Evolutionary conservation across 1,284 basidiomycete species (phyloP).

Genomic region (Cutaneotrichosporon cavernicola): DNA sequence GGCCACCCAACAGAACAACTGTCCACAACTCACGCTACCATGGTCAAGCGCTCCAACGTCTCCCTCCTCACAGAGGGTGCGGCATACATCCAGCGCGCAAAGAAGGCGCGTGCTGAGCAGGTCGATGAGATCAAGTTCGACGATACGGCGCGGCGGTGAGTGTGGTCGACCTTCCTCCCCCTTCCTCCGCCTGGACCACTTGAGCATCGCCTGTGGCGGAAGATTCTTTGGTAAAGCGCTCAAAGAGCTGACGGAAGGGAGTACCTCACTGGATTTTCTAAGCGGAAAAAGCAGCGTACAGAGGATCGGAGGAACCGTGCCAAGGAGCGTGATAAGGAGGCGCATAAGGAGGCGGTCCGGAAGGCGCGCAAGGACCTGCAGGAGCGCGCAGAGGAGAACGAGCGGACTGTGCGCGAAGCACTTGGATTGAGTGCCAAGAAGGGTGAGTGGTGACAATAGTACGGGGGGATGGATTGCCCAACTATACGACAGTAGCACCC

Average conservation of each 20-base stretch:
- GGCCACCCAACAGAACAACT: neutral
- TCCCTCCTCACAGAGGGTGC: slow-evolving; percentile 53
- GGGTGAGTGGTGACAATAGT: slow-evolving; percentile 18
- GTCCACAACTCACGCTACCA: slow-evolving; percentile 4
- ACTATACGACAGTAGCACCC: neutral
- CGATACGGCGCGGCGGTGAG: slow-evolving; percentile 50
- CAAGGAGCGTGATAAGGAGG: slow-evolving; percentile 49
- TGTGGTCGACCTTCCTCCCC: slow-evolving; percentile 1
- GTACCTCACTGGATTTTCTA: slow-evolving; percentile 53
- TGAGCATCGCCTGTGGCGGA: no score
- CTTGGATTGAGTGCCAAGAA: slow-evolving; percentile 44
- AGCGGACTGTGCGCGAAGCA: slow-evolving; percentile 44
- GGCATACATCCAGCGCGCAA: slow-evolving; percentile 50
- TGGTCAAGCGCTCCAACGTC: slow-evolving; percentile 44
- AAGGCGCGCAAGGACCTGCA: slow-evolving; percentile 48
- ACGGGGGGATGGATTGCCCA: neutral
- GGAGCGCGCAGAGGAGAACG: slow-evolving; percentile 48
- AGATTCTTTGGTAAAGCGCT: no score
- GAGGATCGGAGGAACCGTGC: slow-evolving; percentile 48
- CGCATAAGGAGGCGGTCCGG: slow-evolving; percentile 47
- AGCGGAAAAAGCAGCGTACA: slow-evolving; percentile 53
- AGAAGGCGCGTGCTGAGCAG: slow-evolving; percentile 47
- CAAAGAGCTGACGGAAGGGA: slow-evolving; percentile 36
- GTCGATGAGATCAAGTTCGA: slow-evolving; percentile 55
- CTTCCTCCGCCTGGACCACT: no score